Conservation (phyloP, 1,284 basidiomycete species). For the Flammula alnicola region DNA sequence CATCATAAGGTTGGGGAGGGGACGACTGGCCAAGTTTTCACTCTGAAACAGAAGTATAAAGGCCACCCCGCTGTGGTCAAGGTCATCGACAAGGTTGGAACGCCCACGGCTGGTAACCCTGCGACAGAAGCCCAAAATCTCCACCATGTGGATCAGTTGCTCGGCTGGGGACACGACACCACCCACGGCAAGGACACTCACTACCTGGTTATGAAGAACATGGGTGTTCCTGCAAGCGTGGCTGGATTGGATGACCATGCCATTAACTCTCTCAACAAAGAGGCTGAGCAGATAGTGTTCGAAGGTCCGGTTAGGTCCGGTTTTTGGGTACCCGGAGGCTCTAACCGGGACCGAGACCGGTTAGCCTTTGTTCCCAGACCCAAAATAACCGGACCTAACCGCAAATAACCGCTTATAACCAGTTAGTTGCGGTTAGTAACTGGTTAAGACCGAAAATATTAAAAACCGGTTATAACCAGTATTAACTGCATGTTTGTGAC, state of each 20-base stretch:
- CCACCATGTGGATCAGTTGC: conserved; percentile 4
- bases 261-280: background rate
- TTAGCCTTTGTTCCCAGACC: too few species aligned
- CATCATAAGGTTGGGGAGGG: background rate
- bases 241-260: background rate
- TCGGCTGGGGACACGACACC: conserved; percentile 7
- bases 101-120: background rate
- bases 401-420: too few species aligned
- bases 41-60: background rate
- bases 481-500: too few species aligned
- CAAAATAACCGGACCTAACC: too few species aligned
- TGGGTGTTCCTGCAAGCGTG: conserved; percentile 3
- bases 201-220: conserved; percentile 10
- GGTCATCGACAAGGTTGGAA: background rate
- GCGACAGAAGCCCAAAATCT: conserved; percentile 6
- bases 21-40: background rate
- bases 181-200: conserved; percentile 2
- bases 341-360: too few species aligned
- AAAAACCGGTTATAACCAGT: too few species aligned
- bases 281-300: too few species aligned
- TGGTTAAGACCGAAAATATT: too few species aligned
- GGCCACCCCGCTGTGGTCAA: background rate
- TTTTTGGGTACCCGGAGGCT: too few species aligned
- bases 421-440: too few species aligned
- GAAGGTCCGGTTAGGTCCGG: too few species aligned